Percentiles rank a stretch among this genome's conserved stretches.
Conservation (phyloP, 768 basidiomycete species). For the Thelephora ganbajun region DNA sequence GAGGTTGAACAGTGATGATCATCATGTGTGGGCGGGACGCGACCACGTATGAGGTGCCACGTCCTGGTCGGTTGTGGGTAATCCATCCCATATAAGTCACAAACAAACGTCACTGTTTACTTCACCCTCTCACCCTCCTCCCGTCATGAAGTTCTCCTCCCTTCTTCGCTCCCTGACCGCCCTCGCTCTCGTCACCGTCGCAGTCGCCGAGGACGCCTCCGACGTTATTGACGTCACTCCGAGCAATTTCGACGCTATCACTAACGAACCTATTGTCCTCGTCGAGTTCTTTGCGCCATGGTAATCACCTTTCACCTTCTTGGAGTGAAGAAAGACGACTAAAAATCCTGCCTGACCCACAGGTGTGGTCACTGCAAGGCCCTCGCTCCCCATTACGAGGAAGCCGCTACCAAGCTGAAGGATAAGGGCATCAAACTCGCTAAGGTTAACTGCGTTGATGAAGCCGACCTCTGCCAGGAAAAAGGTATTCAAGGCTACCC, state of each 20-base stretch:
- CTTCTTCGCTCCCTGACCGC: conserved; percentile 35
- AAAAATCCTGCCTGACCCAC: not conserved
- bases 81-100: conserved; percentile 33
- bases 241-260: conserved; percentile 54
- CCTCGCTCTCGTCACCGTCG: conserved; percentile 38
- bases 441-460: conserved; percentile 94
- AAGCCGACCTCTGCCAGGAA: conserved; percentile 80
- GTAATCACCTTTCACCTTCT: conserved; percentile 20
- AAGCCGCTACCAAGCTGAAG: conserved; percentile 88
- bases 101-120: conserved; percentile 14
- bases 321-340: not conserved
- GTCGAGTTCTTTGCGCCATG: conserved; percentile 95
- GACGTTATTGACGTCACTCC: conserved; percentile 76
- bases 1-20: no score
- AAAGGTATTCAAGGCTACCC: conserved; percentile 92
- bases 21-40: not conserved
- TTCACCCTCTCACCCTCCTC: conserved; percentile 11
- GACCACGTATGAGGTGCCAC: no score
- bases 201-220: conserved; percentile 51
- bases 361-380: conserved; percentile 97
- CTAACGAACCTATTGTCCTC: conserved; percentile 58
- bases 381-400: conserved; percentile 85
- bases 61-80: no score
- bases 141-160: conserved; percentile 50
- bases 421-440: conserved; percentile 82